These are phyloP conservation scores for Suhomyces prunicola DNA, from an alignment of 805 yeast genomes.

Conservation along the genomic window DNA sequence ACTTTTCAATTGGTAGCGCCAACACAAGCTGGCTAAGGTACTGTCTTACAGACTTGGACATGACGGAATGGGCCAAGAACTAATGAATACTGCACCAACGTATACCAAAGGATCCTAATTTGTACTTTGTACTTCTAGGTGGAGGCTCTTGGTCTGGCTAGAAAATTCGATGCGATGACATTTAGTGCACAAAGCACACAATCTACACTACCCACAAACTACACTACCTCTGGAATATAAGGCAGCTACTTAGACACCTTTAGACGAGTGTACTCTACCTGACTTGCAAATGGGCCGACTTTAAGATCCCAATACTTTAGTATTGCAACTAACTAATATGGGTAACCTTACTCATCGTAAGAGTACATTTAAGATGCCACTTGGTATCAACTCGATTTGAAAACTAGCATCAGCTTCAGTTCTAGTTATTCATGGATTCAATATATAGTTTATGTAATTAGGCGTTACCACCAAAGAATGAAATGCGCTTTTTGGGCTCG, in stretches of 20 bases:
- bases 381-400: too few species aligned
- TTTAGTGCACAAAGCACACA: background rate
- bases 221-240: too few species aligned
- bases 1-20: constrained; percentile 15
- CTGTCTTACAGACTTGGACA: constrained; percentile 10
- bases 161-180: background rate
- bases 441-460: background rate
- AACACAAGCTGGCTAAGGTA: constrained; percentile 17
- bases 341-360: too few species aligned
- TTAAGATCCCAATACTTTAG: too few species aligned
- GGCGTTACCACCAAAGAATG: constrained; percentile 19
- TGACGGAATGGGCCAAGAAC: background rate
- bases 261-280: too few species aligned
- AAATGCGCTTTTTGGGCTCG: constrained; percentile 20
- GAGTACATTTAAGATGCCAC: too few species aligned
- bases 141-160: background rate
- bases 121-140: background rate
- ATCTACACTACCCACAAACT: background rate
- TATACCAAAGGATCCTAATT: background rate
- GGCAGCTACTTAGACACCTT: too few species aligned
- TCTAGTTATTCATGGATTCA: background rate
- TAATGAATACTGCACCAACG: too few species aligned
- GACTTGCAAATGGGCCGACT: too few species aligned
- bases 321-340: too few species aligned
- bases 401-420: too few species aligned